Conservation (phyloP, 345 rosid species). For the Gynandropsis gynandra region DNA sequence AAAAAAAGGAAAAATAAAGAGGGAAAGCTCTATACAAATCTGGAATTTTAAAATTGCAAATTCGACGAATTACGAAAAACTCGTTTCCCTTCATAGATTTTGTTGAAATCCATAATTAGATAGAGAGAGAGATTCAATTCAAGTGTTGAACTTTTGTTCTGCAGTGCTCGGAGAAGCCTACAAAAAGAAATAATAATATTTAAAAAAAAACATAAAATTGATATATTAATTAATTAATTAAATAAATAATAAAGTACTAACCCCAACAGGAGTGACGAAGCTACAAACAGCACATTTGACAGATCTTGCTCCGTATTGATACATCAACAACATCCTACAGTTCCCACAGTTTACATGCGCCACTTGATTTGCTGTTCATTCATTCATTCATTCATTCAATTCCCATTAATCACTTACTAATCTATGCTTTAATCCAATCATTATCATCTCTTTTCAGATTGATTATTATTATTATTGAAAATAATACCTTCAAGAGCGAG, state of each 20-base stretch:
- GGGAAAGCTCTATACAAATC: background rate
- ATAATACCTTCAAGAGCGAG: constrained; percentile 94
- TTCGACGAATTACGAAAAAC: background rate
- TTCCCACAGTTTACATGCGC: constrained; percentile 93
- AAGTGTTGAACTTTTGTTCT: constrained; percentile 60
- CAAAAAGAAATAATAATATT: constrained; percentile 21
- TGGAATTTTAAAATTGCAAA: background rate
- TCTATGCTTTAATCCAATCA: no score
- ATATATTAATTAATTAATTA: background rate
- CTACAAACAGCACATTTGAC: constrained; percentile 96
- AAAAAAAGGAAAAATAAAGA: no score
- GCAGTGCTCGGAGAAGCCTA: constrained; percentile 76
- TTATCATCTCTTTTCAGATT: no score
- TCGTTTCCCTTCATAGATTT: no score
- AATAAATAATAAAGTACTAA: no score
- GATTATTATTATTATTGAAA: no score
- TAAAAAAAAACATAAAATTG: background rate
- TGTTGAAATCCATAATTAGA: background rate
- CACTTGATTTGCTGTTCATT: constrained; percentile 75
- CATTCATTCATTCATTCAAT: background rate
- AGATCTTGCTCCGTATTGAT: constrained; percentile 85
- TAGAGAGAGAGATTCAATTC: constrained; percentile 12
- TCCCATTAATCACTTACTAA: no score
- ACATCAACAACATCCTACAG: constrained; percentile 94
- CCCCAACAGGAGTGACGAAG: constrained; percentile 84